Evolutionary conservation across 164 flowering plant species (phyloP), one percentile per base, ranked within the genome.

Genomic region (Berberis thunbergii): DNA sequence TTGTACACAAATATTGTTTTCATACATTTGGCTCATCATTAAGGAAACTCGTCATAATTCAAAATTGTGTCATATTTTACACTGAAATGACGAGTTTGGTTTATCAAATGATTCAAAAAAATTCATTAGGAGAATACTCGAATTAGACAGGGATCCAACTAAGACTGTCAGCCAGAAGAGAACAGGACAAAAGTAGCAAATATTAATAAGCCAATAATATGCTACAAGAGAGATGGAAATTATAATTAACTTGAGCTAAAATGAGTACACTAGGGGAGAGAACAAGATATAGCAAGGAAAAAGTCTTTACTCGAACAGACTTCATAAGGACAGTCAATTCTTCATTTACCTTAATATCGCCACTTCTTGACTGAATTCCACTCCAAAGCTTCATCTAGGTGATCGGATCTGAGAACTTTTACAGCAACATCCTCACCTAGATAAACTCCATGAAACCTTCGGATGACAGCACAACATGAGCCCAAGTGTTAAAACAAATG

Each of bases 331-430:
- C 2, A 38, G 53, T 53, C 26, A 39, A 8, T 45, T 39, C 45
- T 48, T 6, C 64, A 59, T 39, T 75, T 49, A 94, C 98, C 95
- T 84, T 59, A 94, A 62, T 49, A 94, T 94, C 49, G 76, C 74
- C 57, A 91, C 91, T 80, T 94, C 98, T 67, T 94, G 97, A 61
- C 80, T 78, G 75, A 94, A 94, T 66, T 94, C 98, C 55, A 63
- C 86, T 82, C 84, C 62, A 80, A 54, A 52, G 87, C 74, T 68
- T 80, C 85, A 78, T 74, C 87, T 62, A 91, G 70, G 59, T 86
- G 83, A 76, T 86, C 96, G 63, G 89, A 76, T 66, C 80, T 83
- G 57, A 91, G 80, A 70, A 87, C 67, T 79, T 94, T 94, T 60
- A 94, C 67, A 67, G 97, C 96, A 74, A 94, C 98, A 80, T 88